These are phyloP conservation scores for Dioscorea zingiberensis DNA, from an alignment of 106 monocot genomes.

Conservation along the genomic window DNA sequence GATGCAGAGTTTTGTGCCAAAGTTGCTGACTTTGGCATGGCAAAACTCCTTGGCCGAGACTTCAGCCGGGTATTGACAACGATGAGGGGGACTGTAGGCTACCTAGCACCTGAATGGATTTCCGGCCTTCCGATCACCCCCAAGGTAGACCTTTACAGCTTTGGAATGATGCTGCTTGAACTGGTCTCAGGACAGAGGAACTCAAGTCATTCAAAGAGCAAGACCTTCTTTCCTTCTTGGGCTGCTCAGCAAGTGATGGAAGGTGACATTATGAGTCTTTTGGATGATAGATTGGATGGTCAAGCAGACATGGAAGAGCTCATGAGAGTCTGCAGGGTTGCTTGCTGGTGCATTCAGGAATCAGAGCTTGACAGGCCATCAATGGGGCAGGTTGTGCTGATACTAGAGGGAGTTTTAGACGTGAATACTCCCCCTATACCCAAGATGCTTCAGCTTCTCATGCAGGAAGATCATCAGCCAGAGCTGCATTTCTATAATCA, in stretches of 20 bases:
- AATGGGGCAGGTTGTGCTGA: conserved; percentile 21
- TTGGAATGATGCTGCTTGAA: conserved; percentile 59
- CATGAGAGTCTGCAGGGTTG: conserved; percentile 24
- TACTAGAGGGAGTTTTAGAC: conserved; percentile 22
- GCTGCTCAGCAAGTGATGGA: conserved; percentile 20
- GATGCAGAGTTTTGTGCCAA: conserved; percentile 35
- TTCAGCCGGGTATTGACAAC: conserved; percentile 56
- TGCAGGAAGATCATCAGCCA: too few species aligned
- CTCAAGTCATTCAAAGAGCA: not conserved
- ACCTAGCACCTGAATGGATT: conserved; percentile 69
- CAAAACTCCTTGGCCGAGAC: conserved; percentile 53
- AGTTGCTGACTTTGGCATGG: conserved; percentile 59
- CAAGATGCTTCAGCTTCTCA: too few species aligned
- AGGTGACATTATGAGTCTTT: conserved; percentile 12
- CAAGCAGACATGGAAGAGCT: conserved; percentile 20
- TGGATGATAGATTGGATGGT: conserved; percentile 22
- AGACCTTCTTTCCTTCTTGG: conserved; percentile 30
- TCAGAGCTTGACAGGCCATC: conserved; percentile 24
- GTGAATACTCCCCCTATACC: conserved; percentile 28
- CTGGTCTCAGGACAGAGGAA: conserved; percentile 47
- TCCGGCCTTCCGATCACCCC: conserved; percentile 41
- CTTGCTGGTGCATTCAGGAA: conserved; percentile 48
- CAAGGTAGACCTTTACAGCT: conserved; percentile 59
- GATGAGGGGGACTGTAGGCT: conserved; percentile 59
- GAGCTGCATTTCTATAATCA: not conserved